phyloP scores from a whole-genome alignment of 345 rosid species.

The Heritiera littoralis region DNA sequence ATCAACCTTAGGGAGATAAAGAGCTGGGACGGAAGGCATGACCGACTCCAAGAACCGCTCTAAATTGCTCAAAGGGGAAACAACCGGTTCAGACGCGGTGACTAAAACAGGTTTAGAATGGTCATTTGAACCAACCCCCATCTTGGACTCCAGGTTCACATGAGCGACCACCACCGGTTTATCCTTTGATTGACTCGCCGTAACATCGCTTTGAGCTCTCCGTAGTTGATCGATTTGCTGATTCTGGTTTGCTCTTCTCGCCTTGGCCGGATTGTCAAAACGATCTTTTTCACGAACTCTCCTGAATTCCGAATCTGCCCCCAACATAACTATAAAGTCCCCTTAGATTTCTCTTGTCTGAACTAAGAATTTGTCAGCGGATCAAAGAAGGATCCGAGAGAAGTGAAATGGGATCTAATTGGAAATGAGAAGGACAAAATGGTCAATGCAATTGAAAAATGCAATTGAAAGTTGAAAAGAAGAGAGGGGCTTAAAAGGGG shows the following conservation, averaged over 20 bases:
- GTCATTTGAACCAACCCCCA: slow-evolving; percentile 23
- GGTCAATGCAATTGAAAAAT: slow-evolving; percentile 14
- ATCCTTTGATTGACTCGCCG: slow-evolving; percentile 35
- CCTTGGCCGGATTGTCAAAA: slow-evolving; percentile 37
- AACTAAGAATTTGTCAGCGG: neutral
- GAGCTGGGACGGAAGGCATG: slow-evolving; percentile 53
- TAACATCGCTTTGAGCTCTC: slow-evolving; percentile 45
- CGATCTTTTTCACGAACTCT: slow-evolving; percentile 53
- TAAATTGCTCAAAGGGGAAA: slow-evolving; percentile 42
- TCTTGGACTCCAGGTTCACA: slow-evolving; percentile 30
- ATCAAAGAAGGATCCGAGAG: slow-evolving; percentile 14
- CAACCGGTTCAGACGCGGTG: slow-evolving; percentile 28
- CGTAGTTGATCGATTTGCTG: slow-evolving; percentile 39
- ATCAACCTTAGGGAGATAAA: slow-evolving; percentile 52
- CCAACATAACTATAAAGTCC: slow-evolving; percentile 39
- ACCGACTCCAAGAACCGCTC: slow-evolving; percentile 55
- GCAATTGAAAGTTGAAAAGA: neutral
- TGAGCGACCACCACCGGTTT: neutral
- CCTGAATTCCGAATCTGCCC: slow-evolving; percentile 49
- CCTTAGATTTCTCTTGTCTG: neutral
- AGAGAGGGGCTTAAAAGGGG: slow-evolving; percentile 10
- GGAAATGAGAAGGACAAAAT: slow-evolving; percentile 23
- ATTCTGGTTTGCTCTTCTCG: slow-evolving; percentile 39
- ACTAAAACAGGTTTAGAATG: slow-evolving; percentile 23
- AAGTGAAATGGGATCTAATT: slow-evolving; percentile 16